These are phyloP conservation scores for Sordariomycetes sp. DNA, from an alignment of 2,329 filamentous ascomycete genomes.

Conservation along the genomic window DNA sequence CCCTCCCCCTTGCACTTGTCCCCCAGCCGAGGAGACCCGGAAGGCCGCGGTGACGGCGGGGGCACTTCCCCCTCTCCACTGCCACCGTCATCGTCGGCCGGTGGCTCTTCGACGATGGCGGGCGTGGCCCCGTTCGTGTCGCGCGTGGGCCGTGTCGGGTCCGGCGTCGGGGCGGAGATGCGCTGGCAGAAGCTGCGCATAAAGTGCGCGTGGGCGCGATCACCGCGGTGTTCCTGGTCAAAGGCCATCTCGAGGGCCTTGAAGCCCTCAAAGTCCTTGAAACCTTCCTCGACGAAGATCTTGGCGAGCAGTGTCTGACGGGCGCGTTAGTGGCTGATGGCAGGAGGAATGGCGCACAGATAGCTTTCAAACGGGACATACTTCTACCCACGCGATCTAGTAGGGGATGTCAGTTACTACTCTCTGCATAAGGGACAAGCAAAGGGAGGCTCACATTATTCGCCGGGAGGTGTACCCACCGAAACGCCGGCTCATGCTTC, in stretches of 20 bases:
- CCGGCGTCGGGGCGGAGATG: not conserved
- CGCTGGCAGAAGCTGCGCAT: conserved; percentile 3
- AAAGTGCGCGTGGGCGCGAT: conserved; percentile 3
- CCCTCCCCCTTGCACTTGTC: not conserved
- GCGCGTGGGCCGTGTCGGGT: not conserved
- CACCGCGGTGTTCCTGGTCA: conserved; percentile 5
- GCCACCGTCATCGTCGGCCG: not conserved
- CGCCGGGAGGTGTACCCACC: conserved; percentile 4
- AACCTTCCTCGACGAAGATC: conserved; percentile 1
- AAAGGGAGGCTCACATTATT: conserved; percentile 1
- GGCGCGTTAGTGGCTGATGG: not conserved
- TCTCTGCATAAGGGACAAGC: not conserved
- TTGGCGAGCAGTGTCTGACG: conserved; percentile 1
- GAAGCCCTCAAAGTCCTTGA: conserved; percentile 4
- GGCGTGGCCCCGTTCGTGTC: not conserved
- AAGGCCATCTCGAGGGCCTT: conserved; percentile 3
- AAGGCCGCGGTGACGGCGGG: not conserved
- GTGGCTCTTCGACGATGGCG: conserved; percentile 1
- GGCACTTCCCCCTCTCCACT: not conserved
- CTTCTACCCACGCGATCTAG: conserved; percentile 5
- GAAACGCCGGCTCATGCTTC: conserved; percentile 4
- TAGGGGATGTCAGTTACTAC: not conserved
- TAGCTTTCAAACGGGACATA: not conserved
- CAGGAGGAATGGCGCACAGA: not conserved
- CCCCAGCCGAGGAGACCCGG: not conserved